These are phyloP conservation scores for Saturnispora besseyi DNA, from an alignment of 805 yeast species.

Conservation along the genomic window DNA sequence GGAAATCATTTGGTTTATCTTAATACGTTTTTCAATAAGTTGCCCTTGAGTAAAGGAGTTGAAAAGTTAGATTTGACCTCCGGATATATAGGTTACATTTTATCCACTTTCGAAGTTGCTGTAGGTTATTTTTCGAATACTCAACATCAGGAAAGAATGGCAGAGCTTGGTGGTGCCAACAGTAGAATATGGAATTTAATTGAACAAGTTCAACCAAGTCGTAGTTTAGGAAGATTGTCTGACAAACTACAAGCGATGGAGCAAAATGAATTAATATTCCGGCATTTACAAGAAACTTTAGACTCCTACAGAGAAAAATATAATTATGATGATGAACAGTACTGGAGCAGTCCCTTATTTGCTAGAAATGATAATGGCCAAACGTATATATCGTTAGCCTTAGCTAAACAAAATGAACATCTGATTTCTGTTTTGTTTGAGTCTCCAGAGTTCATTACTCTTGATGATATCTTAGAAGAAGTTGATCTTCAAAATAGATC, in stretches of 20 bases:
- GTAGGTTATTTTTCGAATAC: conserved; percentile 46
- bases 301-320: neutral
- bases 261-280: neutral
- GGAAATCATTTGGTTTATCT: conserved; percentile 61
- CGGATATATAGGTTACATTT: conserved; percentile 48
- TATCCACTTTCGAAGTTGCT: conserved; percentile 81
- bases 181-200: neutral
- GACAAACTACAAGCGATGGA: neutral
- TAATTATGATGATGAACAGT: neutral
- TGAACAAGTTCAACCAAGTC: neutral
- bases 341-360: neutral
- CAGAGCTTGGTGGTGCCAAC: neutral
- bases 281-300: neutral
- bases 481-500: conserved; percentile 44
- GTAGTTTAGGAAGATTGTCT: neutral
- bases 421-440: conserved; percentile 40
- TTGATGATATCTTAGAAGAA: conserved; percentile 64
- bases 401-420: conserved; percentile 37
- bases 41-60: neutral
- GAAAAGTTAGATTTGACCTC: neutral
- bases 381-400: conserved; percentile 58
- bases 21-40: conserved; percentile 35
- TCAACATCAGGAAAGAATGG: conserved; percentile 26
- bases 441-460: conserved; percentile 40
- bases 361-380: conserved; percentile 34